These are phyloP conservation scores for Populus simonii DNA, from an alignment of 345 rosid genomes.

Conservation along the genomic window DNA sequence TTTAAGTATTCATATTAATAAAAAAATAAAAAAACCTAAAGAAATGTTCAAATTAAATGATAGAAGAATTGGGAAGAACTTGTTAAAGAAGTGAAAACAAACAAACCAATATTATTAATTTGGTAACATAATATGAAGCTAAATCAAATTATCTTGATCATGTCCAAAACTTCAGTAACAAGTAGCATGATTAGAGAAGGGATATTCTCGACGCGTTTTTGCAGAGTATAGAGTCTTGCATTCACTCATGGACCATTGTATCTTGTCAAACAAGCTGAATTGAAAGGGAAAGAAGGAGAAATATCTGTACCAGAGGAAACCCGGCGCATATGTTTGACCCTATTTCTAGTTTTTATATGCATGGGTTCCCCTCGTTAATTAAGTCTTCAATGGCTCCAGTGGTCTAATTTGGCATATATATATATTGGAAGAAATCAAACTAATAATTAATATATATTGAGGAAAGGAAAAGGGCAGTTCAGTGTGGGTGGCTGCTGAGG, in stretches of 20 bases:
- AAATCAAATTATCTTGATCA: too few relatives aligned
- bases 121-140: too few relatives aligned
- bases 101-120: too few relatives aligned
- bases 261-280: neutral
- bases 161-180: too few relatives aligned
- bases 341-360: neutral
- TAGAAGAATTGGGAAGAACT: too few relatives aligned
- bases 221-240: neutral
- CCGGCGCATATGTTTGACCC: neutral
- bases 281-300: neutral
- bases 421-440: too few relatives aligned
- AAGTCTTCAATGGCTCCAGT: neutral
- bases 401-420: neutral
- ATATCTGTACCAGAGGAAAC: neutral
- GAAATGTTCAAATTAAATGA: too few relatives aligned
- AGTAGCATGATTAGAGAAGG: neutral
- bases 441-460: too few relatives aligned
- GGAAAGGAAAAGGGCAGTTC: neutral
- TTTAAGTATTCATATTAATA: accelerated
- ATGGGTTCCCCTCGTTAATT: neutral
- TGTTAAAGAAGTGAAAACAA: too few relatives aligned
- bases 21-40: too few relatives aligned
- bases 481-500: neutral
- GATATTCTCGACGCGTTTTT: neutral
- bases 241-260: neutral